A percentile compares a stretch with the other conserved stretches of the same genome.
phyloP scores from a whole-genome alignment of 2,329 filamentous ascomycete species.

The Stagonosporopsis cucurbitacearum region DNA sequence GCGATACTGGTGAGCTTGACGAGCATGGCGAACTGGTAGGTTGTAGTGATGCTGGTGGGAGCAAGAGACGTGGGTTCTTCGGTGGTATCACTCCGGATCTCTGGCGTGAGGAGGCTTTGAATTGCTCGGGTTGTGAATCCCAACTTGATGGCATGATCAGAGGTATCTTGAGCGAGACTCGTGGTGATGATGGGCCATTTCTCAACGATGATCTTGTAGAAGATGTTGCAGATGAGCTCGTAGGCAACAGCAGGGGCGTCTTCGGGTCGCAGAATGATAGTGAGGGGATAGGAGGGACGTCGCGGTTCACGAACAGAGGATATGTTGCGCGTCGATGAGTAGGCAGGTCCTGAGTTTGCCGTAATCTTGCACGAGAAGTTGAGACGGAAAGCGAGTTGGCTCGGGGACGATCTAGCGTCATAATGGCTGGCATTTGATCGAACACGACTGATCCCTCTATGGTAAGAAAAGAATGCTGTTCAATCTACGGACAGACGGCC shows the following conservation, averaged over 20 bases:
- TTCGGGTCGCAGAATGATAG: constrained; percentile 29
- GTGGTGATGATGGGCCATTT: not conserved
- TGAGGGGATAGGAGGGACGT: constrained; percentile 18
- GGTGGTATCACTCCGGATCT: not conserved
- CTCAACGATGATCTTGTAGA: not conserved
- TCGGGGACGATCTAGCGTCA: constrained; percentile 19
- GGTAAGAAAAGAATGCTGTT: too few species aligned
- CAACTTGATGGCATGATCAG: not conserved
- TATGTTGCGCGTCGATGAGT: constrained; percentile 25
- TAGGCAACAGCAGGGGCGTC: constrained; percentile 9
- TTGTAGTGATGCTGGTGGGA: not conserved
- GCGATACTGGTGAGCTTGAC: not conserved
- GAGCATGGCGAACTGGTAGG: too few species aligned
- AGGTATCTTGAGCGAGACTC: too few species aligned
- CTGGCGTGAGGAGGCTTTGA: not conserved
- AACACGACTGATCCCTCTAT: not conserved
- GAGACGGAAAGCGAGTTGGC: constrained; percentile 4
- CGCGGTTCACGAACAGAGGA: not conserved
- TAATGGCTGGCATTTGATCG: not conserved
- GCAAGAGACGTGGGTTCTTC: not conserved
- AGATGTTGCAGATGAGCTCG: not conserved
- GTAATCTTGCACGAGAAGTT: constrained; percentile 2
- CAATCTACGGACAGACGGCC: not conserved
- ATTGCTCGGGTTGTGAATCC: not conserved
- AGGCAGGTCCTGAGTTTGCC: constrained; percentile 20